Percentiles rank a stretch among this genome's conserved stretches.
Evolutionary conservation across 2,329 filamentous ascomycete species (phyloP).

Genomic region (Aspergillus terreus): DNA sequence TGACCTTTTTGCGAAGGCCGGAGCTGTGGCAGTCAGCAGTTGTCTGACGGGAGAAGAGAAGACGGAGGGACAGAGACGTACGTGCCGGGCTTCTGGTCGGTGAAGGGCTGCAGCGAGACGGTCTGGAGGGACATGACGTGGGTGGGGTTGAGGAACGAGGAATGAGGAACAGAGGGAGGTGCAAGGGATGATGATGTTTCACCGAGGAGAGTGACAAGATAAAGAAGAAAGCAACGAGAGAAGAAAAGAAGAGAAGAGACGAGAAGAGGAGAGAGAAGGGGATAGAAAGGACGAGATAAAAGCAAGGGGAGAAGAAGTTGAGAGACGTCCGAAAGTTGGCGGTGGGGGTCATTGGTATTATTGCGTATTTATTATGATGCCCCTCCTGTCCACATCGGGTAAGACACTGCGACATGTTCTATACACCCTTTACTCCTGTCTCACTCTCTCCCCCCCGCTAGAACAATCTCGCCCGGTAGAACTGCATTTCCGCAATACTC

Average conservation of each 20-base stretch:
- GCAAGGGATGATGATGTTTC: slow-evolving; percentile 8
- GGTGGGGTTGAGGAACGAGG: slow-evolving; percentile 2
- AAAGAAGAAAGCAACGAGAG: neutral
- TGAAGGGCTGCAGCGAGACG: slow-evolving; percentile 78
- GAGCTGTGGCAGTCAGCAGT: slow-evolving; percentile 56
- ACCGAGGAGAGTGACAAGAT: neutral
- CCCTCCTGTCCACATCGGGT: neutral
- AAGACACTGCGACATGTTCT: neutral
- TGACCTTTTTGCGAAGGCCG: slow-evolving; percentile 97
- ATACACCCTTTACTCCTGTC: neutral
- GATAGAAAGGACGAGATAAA: neutral
- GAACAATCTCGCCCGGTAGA: slow-evolving; percentile 73
- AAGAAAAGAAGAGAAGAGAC: slow-evolving; percentile 6
- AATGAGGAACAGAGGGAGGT: slow-evolving; percentile 3
- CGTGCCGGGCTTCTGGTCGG: slow-evolving; percentile 99
- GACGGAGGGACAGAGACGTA: slow-evolving; percentile 53
- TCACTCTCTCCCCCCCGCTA: slow-evolving; percentile 5
- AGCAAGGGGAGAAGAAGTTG: slow-evolving; percentile 5
- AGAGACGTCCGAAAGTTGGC: slow-evolving; percentile 4
- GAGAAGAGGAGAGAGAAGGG: neutral
- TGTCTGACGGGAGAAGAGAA: slow-evolving; percentile 9
- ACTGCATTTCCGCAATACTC: slow-evolving; percentile 87
- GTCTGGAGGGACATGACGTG: slow-evolving; percentile 68
- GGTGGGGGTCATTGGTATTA: slow-evolving; percentile 7
- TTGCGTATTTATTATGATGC: neutral